These are phyloP conservation scores for Dactylellina parvicollis DNA, from an alignment of 2,329 filamentous ascomycete species.

Conservation along the genomic window DNA sequence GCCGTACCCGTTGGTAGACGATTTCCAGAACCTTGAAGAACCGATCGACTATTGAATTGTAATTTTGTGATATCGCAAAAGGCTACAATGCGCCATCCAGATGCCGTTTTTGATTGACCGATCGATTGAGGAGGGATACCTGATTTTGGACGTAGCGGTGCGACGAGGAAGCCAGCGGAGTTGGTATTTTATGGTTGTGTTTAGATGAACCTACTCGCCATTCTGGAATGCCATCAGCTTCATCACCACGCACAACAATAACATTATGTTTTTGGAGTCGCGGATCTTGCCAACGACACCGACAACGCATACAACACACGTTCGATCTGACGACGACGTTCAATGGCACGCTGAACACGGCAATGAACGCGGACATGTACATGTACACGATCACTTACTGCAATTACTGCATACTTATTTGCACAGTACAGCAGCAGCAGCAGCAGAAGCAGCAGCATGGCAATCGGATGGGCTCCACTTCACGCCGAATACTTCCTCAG, in stretches of 20 bases:
- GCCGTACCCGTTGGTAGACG: neutral
- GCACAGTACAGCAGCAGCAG: constrained; percentile 7
- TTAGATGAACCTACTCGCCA: too few species aligned
- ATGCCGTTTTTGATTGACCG: constrained; percentile 11
- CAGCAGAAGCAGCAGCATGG: too few species aligned
- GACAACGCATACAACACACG: constrained; percentile 51
- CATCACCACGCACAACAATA: neutral
- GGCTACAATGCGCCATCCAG: constrained; percentile 1
- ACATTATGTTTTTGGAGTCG: constrained; percentile 33
- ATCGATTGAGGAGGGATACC: constrained; percentile 20
- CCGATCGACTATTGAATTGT: constrained; percentile 9
- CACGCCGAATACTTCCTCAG: constrained; percentile 1
- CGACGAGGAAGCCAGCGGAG: neutral
- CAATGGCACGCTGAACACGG: too few species aligned
- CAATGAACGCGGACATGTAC: too few species aligned
- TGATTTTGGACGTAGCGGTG: constrained; percentile 4
- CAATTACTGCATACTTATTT: neutral
- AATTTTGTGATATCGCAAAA: neutral
- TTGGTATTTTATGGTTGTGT: constrained; percentile 24
- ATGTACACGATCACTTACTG: neutral
- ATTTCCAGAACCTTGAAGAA: neutral
- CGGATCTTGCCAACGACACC: constrained; percentile 51
- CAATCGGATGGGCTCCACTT: neutral
- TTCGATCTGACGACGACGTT: neutral
- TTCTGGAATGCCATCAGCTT: too few species aligned